Evolutionary conservation across 345 rosid species (phyloP).

Genomic region (Citrus cavaleriei): DNA sequence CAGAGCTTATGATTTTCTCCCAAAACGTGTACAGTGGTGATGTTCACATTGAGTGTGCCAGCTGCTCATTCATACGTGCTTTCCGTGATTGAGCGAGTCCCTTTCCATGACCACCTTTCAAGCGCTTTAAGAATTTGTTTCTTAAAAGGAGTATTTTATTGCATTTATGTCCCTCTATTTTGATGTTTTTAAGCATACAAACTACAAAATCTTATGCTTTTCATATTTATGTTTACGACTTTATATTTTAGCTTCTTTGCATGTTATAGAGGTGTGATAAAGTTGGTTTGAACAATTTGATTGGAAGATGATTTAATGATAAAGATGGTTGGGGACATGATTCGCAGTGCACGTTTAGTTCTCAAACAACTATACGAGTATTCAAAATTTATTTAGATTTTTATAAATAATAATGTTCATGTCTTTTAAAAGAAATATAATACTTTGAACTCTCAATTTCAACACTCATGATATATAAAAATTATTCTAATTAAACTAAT

Average conservation of each 20-base stretch:
- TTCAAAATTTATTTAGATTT: too few species aligned
- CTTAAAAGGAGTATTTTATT: neutral
- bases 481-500: neutral
- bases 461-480: neutral
- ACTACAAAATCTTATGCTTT: neutral
- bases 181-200: neutral
- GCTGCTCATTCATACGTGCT: neutral
- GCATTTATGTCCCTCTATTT: neutral
- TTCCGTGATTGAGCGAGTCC: neutral
- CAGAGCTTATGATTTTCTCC: neutral
- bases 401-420: too few species aligned
- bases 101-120: neutral
- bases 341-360: too few species aligned
- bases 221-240: neutral
- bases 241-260: neutral
- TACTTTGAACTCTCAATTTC: too few species aligned
- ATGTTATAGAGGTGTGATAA: neutral
- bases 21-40: conserved; percentile 1
- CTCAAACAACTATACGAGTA: rapidly evolving
- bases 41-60: conserved; percentile 4
- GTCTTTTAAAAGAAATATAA: too few species aligned
- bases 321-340: neutral
- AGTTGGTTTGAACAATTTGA: too few species aligned
- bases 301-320: neutral
- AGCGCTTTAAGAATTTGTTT: neutral